Base-by-base conservation (phyloP, 73 alveolate species). In the Tetrahymena thermophila region DNA sequence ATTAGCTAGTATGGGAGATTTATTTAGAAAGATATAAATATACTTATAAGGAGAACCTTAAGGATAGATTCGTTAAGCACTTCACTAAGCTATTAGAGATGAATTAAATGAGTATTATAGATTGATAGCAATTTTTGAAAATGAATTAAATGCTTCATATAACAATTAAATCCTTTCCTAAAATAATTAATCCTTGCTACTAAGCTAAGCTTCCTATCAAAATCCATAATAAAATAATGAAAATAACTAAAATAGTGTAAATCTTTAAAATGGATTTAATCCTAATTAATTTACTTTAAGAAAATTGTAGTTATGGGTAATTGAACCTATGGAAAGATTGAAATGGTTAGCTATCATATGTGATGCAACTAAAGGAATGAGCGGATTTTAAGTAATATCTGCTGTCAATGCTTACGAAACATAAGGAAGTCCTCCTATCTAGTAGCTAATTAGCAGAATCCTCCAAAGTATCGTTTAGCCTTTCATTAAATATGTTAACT, bases 91-190 rank as follows among this genome's bases (percentile, higher is more conserved):
- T 55, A 95, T 89, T 14, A 85, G 94, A 85, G 93, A 85, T 31
- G 97, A 95, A 89, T 43, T 95, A 35, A 85, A 57, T 93, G 95
- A 85, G 55, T 95, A 95, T 95, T 95, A 95, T 56, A 95, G 94
- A 93, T 85, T 95, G 35, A 95, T 95, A 34, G 97, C 97, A 23
- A 40, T 84, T 89, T 56, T 95, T 0, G 97, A 95, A 35, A 94
- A 94, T 11, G 50, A 37, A 44, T 25, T 95, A 8, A 34, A 85
- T 56, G 50, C 56, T n/a, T n/a, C 56, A 0, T 85, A 31, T 35
- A 34, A 43, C 14, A 50, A 93, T 8, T 85, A 89, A 35, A 31
- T 84, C 58, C 44, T 43, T 34, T 38, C 34, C n/a, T 85, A n/a
- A 35, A 44, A 94, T 40, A 14, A 35, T 0, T 25, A 85, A 44